Base-by-base conservation (phyloP, 352 stramenopile species). In the Pythium brachiatum region DNA sequence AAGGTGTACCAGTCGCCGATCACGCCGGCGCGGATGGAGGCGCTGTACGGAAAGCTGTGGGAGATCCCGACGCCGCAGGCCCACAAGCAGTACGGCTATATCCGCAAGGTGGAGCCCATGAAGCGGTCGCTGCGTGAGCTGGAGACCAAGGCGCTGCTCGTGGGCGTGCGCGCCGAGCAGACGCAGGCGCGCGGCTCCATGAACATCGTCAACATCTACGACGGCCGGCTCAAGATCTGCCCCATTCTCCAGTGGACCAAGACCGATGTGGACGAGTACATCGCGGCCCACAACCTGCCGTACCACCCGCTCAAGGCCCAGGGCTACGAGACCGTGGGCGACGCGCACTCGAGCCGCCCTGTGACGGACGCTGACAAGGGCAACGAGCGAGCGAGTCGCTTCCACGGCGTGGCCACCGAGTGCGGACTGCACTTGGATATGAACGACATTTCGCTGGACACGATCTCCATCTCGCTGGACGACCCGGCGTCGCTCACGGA, bases 51-150 rank as follows among this genome's bases (percentile, higher is more conserved):
- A n/a, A 90, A 89, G 62, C 72, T 95, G 16, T 91, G 84, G 69
- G 80, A 94, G 60, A 57, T 83, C 29, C 79, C 87, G 39, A 86
- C 86, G 1, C 63, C 72, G 9, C 79, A 94, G 47, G 81, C 83
- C 38, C 86, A 96, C 64, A 75, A 77, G 46, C 75, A 91, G 55
- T 95, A 96, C 53, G 87, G 82, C 6, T 87, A 72, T 56, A 78
- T 96, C 51, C 79, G 82, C 66, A 96, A 96, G 52, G 87, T 96
- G 20, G 86, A 96, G 72, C 87, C 87, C 47, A 92, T 96, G 82
- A 78, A 94, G 56, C 78, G 80, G 20, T 75, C 81, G 0, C 57
- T 96, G 7, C 51, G 79, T 7, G 77, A 93, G 27, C 69, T 96
- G 18, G 53, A 80, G 27, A 71, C 78, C 18, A 70, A 69, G 1